These are phyloP conservation scores for Trifolium pratense DNA, from an alignment of 306 rosid genomes.

Conservation along the genomic window DNA sequence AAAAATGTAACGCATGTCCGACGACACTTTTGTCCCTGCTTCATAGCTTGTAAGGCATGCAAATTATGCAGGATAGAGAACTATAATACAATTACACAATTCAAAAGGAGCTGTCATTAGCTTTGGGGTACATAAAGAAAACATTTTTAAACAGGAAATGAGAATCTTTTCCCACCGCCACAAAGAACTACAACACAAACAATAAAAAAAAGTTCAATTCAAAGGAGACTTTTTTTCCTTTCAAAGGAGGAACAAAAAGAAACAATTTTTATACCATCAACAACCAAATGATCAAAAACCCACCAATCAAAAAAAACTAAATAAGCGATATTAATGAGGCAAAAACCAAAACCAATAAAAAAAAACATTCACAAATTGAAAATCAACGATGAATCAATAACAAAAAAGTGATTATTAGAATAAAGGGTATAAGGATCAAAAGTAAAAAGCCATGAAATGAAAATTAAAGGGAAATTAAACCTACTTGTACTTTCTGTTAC, in stretches of 20 bases:
- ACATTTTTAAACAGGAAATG: background rate
- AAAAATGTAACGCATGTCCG: no score
- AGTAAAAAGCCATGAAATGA: background rate
- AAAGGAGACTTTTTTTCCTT: background rate
- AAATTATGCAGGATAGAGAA: constrained; percentile 6
- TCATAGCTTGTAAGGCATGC: background rate
- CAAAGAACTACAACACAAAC: background rate
- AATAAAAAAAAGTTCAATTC: background rate
- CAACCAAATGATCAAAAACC: background rate
- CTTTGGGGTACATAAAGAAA: background rate
- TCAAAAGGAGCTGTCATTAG: background rate
- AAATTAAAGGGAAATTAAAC: background rate
- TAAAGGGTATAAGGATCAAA: constrained; percentile 27
- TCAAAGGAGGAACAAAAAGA: background rate
- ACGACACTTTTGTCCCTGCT: no score
- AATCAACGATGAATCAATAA: background rate
- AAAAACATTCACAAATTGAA: background rate
- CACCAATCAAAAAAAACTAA: constrained; percentile 1
- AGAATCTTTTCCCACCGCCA: background rate
- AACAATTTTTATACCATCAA: background rate
- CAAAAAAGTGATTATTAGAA: background rate
- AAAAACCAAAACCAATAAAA: no score
- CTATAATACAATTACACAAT: constrained; percentile 12
- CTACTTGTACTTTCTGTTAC: constrained; percentile 68
- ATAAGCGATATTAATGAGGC: constrained; percentile 2